Percentiles rank a stretch among this genome's conserved stretches.
Conservation (phyloP, 306 rosid genomes). For the Macrotyloma uniflorum region DNA sequence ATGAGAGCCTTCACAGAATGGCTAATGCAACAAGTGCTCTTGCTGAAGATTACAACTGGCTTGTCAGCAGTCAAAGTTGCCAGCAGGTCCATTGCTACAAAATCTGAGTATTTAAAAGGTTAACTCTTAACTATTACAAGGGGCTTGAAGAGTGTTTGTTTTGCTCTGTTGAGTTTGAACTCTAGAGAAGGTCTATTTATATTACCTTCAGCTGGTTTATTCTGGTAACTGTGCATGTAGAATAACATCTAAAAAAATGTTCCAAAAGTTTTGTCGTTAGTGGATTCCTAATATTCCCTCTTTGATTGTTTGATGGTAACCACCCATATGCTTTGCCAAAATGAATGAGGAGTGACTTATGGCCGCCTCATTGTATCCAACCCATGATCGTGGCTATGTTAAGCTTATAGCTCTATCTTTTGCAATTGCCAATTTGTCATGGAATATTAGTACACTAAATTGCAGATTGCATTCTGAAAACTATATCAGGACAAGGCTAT, state of each 20-base stretch:
- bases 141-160: conserved; percentile 17
- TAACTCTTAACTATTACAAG: not conserved
- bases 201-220: conserved; percentile 29
- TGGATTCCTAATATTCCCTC: conserved; percentile 37
- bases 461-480: conserved; percentile 18
- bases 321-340: conserved; percentile 21
- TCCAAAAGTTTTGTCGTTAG: conserved; percentile 26
- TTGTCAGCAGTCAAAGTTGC: conserved; percentile 57
- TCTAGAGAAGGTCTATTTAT: conserved; percentile 45
- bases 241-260: conserved; percentile 26
- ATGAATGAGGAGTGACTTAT: conserved; percentile 31
- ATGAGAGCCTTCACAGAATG: conserved; percentile 57
- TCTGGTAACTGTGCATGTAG: conserved; percentile 25
- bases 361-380: conserved; percentile 30
- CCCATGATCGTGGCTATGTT: conserved; percentile 43
- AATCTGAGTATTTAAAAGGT: not conserved
- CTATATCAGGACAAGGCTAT: not conserved
- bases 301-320: conserved; percentile 21
- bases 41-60: conserved; percentile 80
- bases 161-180: conserved; percentile 39
- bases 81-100: conserved; percentile 56
- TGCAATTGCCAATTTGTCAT: conserved; percentile 11
- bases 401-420: conserved; percentile 16
- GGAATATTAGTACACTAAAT: conserved; percentile 4
- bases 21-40: conserved; percentile 57